Base-by-base conservation (phyloP, 192 early-diverging fungal genomes). In the Coemansia sp. region DNA sequence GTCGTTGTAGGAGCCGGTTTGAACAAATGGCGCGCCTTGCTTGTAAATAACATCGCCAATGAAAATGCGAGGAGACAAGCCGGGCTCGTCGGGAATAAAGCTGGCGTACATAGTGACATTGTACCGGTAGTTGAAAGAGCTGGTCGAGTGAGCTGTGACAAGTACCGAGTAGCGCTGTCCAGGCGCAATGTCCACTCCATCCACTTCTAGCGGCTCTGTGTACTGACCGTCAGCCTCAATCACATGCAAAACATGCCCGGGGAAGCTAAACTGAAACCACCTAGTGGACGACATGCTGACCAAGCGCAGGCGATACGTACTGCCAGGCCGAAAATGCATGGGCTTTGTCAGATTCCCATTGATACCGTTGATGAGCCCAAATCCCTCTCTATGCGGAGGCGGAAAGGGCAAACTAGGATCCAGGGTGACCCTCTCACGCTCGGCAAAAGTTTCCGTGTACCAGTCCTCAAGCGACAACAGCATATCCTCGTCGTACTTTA, bases 141-240 rank as follows among this genome's bases (percentile, higher is more conserved):
- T 73, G 5, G 81, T 73, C 21, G 86, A 61, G 28, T 84, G 83
- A 9, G 92, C 89, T 1, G 78, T 86, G 11, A 94, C 85, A 3
- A 95, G 81, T 0, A 94, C 88, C 20, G 91, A 91, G 70, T 88
- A 85, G 20, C 92, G 86, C 64, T 94, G 92, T 0, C 87, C 93
- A 28, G 88, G 83, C 2, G 83, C 84, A 16, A 93, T 55, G 26
- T 84, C 70, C 26, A 92, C 66, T 21, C 70, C 77, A 5, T 83
- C 62, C 10, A 86, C 86, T 3, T 68, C 73, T n/a, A 59, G 64
- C 3, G 85, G 87, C 48, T 87, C 62, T 0, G 83, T 83, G 58
- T 89, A 81, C 39, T 80, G 77, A 47, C 92, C 92, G 23, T 93
- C 90, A 36, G 85, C 78, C 76, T 94, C 92, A 66, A 95, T 88